A percentile compares a stretch with the other conserved stretches of the same genome.
Evolutionary conservation across 176 grass and related monocot genomes (phyloP).

Genomic region (Bolboschoenus planiculmis): DNA sequence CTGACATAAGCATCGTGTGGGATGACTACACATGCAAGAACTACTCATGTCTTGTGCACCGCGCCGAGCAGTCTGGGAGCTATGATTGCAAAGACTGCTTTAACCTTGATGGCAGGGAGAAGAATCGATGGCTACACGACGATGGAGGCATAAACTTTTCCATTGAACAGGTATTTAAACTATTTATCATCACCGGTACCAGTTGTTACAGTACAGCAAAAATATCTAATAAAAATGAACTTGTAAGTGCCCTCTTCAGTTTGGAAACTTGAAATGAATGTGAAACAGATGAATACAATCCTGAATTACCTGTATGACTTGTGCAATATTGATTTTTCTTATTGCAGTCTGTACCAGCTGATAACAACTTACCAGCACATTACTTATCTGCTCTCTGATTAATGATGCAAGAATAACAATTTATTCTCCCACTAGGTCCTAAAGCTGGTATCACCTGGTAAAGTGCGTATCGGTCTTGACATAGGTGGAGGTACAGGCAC

Average conservation of each 20-base stretch:
- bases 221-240: background rate
- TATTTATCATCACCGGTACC: slow-evolving; percentile 21
- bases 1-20: slow-evolving; percentile 46
- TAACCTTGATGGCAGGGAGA: slow-evolving; percentile 36
- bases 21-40: slow-evolving; percentile 52
- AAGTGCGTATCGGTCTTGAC: slow-evolving; percentile 44
- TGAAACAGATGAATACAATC: background rate
- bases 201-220: background rate
- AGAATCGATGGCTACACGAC: slow-evolving; percentile 30
- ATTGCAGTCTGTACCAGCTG: background rate
- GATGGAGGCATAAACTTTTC: slow-evolving; percentile 30
- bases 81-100: slow-evolving; percentile 64
- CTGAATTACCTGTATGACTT: background rate
- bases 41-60: slow-evolving; percentile 36
- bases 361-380: background rate
- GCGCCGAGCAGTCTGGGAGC: slow-evolving; percentile 3
- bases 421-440: background rate
- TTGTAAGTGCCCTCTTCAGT: background rate
- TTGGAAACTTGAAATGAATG: background rate
- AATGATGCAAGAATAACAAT: background rate
- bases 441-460: background rate
- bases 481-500: slow-evolving; percentile 37
- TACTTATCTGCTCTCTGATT: background rate
- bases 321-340: background rate
- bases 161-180: slow-evolving; percentile 40